A percentile compares a stretch with the other conserved stretches of the same genome.
Conservation (phyloP, 179 eudicot species). For the Patellifolia procumbens region DNA sequence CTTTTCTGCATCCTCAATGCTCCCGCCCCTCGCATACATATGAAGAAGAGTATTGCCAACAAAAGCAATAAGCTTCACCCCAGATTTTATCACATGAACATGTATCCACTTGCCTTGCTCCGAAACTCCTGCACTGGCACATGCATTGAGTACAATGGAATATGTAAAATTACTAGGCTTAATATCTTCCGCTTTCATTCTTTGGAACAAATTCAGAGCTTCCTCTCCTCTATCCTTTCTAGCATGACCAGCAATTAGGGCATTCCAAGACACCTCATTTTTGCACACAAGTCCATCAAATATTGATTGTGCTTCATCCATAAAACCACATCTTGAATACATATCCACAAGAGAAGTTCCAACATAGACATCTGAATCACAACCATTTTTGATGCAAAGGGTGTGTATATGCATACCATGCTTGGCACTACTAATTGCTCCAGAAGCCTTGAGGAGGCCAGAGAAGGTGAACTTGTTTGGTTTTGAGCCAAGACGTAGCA, state of each 20-base stretch:
- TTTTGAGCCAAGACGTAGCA: constrained; percentile 48
- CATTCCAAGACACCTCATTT: constrained; percentile 81
- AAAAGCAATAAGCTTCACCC: constrained; percentile 46
- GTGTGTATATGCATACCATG: constrained; percentile 69
- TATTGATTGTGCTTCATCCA: constrained; percentile 48
- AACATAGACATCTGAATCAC: constrained; percentile 54
- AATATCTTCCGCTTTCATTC: constrained; percentile 56
- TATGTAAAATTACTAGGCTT: constrained; percentile 61
- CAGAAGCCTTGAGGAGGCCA: constrained; percentile 64
- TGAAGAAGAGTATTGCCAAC: constrained; percentile 76
- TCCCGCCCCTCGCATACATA: constrained; percentile 86
- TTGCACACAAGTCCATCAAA: constrained; percentile 50
- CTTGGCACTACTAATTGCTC: constrained; percentile 34
- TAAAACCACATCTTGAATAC: constrained; percentile 57
- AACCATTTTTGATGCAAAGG: constrained; percentile 52
- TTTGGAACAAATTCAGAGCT: constrained; percentile 55
- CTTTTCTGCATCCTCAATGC: constrained; percentile 61
- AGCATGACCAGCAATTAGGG: constrained; percentile 68
- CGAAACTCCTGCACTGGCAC: constrained; percentile 58
- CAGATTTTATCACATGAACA: constrained; percentile 60
- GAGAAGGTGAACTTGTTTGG: constrained; percentile 74
- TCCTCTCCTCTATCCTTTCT: constrained; percentile 57
- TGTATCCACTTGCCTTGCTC: constrained; percentile 90
- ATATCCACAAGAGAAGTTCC: constrained; percentile 72
- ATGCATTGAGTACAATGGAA: constrained; percentile 62